Percentiles rank a stretch among this genome's conserved stretches.
Conservation (phyloP, 345 rosid genomes). For the Draba incana region DNA sequence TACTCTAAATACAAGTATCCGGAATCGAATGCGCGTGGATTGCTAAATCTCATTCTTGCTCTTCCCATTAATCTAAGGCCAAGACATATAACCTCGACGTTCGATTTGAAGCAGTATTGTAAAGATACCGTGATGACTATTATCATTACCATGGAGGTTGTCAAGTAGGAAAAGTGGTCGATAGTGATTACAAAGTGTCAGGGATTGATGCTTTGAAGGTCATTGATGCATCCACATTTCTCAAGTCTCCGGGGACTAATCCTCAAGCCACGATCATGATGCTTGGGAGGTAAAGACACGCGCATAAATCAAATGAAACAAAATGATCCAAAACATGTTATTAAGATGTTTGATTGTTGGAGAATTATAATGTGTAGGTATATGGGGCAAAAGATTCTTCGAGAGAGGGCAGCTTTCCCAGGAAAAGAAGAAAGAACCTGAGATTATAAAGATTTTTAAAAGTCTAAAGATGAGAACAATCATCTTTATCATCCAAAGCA, state of each 20-base stretch:
- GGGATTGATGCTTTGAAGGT: slow-evolving; percentile 56
- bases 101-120: slow-evolving; percentile 64
- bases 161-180: slow-evolving; percentile 59
- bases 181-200: slow-evolving; percentile 49
- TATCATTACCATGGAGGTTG: slow-evolving; percentile 82
- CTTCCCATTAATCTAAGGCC: slow-evolving; percentile 64
- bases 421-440: slow-evolving; percentile 6
- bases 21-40: slow-evolving; percentile 36
- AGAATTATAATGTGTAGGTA: slow-evolving; percentile 36
- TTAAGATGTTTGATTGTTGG: not conserved
- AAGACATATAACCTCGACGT: slow-evolving; percentile 43
- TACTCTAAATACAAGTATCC: slow-evolving; percentile 54
- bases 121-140: slow-evolving; percentile 58
- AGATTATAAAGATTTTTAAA: not conserved
- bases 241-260: slow-evolving; percentile 60
- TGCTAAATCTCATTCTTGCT: slow-evolving; percentile 43
- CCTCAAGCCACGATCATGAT: slow-evolving; percentile 72
- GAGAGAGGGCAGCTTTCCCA: slow-evolving; percentile 14
- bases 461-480: not conserved
- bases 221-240: slow-evolving; percentile 63
- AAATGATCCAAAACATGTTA: not conserved
- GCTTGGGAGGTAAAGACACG: slow-evolving; percentile 64
- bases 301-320: not conserved
- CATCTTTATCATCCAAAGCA: not conserved
- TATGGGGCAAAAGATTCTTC: slow-evolving; percentile 50